These are phyloP conservation scores for Aspergillus awamori DNA, from an alignment of 2,329 filamentous ascomycete genomes.

Conservation along the genomic window DNA sequence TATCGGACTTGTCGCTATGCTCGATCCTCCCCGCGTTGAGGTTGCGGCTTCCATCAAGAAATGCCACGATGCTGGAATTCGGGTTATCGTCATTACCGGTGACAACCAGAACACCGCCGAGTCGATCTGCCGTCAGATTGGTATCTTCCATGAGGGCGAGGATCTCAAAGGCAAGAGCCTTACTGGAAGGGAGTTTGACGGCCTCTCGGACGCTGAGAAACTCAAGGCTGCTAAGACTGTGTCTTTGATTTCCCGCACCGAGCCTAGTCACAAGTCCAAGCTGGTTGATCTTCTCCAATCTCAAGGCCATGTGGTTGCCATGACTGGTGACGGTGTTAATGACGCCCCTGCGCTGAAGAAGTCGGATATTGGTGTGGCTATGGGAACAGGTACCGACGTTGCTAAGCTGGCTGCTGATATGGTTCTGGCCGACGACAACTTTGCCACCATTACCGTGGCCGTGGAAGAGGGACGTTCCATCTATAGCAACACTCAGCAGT, in stretches of 20 bases:
- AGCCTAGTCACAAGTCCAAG: constrained; percentile 96
- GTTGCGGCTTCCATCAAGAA: constrained; percentile 82
- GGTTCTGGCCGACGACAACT: constrained; percentile 98
- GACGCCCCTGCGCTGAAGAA: constrained; percentile 98
- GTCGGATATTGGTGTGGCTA: constrained; percentile 97
- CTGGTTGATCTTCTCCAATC: constrained; percentile 95
- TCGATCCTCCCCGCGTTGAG: constrained; percentile 93
- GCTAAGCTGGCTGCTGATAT: constrained; percentile 96
- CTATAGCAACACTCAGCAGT: constrained; percentile 99
- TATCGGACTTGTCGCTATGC: constrained; percentile 91
- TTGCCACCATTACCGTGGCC: constrained; percentile 93
- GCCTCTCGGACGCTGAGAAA: constrained; percentile 75
- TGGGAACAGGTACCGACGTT: constrained; percentile 97
- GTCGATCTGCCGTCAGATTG: constrained; percentile 96
- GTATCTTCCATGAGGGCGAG: constrained; percentile 81
- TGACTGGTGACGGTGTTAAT: constrained; percentile 99
- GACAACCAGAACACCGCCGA: constrained; percentile 98
- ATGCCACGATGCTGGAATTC: constrained; percentile 90
- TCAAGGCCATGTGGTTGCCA: constrained; percentile 90
- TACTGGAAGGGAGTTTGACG: constrained; percentile 93
- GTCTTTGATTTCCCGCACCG: constrained; percentile 92
- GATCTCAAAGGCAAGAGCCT: constrained; percentile 89
- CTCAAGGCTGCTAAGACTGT: constrained; percentile 81
- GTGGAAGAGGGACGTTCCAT: constrained; percentile 97
- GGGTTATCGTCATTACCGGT: constrained; percentile 96